phyloP scores from a whole-genome alignment of 345 rosid genomes.

The Euphorbia lathyris region DNA sequence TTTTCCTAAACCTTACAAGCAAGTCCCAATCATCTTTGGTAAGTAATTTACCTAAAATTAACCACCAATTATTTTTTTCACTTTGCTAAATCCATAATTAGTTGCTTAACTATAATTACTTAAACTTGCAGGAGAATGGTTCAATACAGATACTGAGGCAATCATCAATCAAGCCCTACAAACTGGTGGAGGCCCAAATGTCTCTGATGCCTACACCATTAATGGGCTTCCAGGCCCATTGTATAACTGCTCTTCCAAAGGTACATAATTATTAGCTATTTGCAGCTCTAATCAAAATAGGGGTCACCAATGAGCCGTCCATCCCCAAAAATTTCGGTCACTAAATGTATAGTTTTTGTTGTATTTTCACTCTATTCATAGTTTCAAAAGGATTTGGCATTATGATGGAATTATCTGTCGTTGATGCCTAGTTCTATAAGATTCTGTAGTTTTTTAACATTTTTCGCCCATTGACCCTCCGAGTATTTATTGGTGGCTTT shows the following conservation, averaged over 20 bases:
- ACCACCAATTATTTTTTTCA: background rate
- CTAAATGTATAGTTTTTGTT: too few relatives aligned
- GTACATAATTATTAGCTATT: background rate
- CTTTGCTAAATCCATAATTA: background rate
- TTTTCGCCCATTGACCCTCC: too few relatives aligned
- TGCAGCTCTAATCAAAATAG: too few relatives aligned
- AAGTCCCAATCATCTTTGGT: constrained; percentile 29
- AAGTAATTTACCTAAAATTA: background rate
- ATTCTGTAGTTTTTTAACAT: too few relatives aligned
- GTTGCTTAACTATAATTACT: background rate
- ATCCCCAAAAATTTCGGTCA: too few relatives aligned
- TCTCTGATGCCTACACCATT: constrained; percentile 28
- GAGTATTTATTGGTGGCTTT: too few relatives aligned
- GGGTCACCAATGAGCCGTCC: too few relatives aligned
- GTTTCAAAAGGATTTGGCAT: too few relatives aligned
- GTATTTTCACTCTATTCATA: too few relatives aligned
- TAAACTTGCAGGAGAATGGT: constrained; percentile 29
- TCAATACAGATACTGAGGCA: constrained; percentile 26
- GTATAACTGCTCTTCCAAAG: constrained; percentile 30
- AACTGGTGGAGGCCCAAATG: constrained; percentile 32
- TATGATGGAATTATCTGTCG: too few relatives aligned
- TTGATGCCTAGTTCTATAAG: too few relatives aligned
- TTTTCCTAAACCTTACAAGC: constrained; percentile 27
- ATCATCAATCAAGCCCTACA: constrained; percentile 24
- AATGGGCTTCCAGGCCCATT: constrained; percentile 32